A percentile compares a stretch with the other conserved stretches of the same genome.
Conservation (phyloP, 345 rosid genomes). For the Populus nigra region DNA sequence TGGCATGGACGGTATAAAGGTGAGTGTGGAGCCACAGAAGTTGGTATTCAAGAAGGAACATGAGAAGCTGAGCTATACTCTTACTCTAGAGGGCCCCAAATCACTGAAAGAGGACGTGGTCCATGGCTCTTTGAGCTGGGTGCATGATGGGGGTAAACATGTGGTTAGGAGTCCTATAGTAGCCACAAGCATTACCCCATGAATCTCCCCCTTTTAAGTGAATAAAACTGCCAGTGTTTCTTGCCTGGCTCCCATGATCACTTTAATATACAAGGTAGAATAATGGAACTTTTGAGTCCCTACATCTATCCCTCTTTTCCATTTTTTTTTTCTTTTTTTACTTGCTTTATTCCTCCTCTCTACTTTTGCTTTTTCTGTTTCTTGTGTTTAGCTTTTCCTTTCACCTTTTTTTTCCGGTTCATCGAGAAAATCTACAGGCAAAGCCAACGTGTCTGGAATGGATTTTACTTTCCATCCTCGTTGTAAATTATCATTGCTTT, state of each 20-base stretch:
- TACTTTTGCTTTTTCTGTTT: background rate
- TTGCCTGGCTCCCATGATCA: background rate
- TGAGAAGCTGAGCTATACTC: constrained; percentile 49
- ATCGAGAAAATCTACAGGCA: background rate
- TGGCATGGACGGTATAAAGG: constrained; percentile 47
- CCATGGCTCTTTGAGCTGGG: constrained; percentile 56
- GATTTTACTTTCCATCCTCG: too few relatives aligned
- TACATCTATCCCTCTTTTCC: background rate
- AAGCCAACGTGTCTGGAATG: background rate
- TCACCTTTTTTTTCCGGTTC: background rate
- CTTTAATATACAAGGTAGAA: background rate
- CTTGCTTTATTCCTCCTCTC: background rate
- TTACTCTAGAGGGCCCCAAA: constrained; percentile 47
- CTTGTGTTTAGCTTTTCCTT: background rate
- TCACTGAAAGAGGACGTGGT: constrained; percentile 34
- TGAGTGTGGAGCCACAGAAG: constrained; percentile 50
- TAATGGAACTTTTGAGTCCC: background rate
- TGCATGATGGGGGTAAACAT: constrained; percentile 46
- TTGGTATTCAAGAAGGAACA: constrained; percentile 42
- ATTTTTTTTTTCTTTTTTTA: background rate
- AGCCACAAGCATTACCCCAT: constrained; percentile 35
- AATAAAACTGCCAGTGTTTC: too few relatives aligned
- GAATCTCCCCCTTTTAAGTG: constrained; percentile 5
- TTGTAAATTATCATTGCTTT: too few relatives aligned
- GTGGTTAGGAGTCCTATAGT: constrained; percentile 53